Percentiles rank a stretch among this genome's conserved stretches.
Evolutionary conservation across 2,329 filamentous ascomycete genomes (phyloP).

Genomic region (Sarocladiaceae sp.): DNA sequence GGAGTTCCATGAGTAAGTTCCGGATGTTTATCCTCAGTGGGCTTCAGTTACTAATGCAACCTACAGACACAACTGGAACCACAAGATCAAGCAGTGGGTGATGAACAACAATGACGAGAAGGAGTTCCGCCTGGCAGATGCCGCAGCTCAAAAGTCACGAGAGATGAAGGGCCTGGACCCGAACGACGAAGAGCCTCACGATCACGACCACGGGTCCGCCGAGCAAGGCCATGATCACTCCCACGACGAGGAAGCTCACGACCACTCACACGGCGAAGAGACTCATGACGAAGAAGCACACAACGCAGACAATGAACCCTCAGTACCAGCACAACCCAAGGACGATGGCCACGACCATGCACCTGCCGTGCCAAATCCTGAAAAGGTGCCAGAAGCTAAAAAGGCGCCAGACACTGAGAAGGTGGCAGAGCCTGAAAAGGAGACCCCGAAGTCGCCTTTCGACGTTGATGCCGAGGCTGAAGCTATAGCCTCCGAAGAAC

Average conservation of each 20-base stretch:
- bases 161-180: slow-evolving; percentile 9
- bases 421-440: too few relatives aligned
- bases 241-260: not conserved
- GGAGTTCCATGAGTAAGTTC: slow-evolving; percentile 56
- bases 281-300: not conserved
- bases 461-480: too few relatives aligned
- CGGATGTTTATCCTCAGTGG: slow-evolving; percentile 1
- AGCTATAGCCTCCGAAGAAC: too few relatives aligned
- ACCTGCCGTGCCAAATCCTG: not conserved
- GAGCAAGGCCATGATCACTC: not conserved
- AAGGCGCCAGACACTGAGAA: too few relatives aligned
- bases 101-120: slow-evolving; percentile 31
- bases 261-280: not conserved
- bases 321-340: not conserved
- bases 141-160: slow-evolving; percentile 3
- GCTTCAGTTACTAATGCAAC: not conserved
- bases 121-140: slow-evolving; percentile 16
- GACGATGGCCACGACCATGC: slow-evolving; percentile 1
- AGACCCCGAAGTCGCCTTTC: too few relatives aligned
- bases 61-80: slow-evolving; percentile 57
- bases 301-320: not conserved
- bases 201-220: not conserved
- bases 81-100: slow-evolving; percentile 56
- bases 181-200: slow-evolving; percentile 3
- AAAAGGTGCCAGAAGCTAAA: too few relatives aligned